These are phyloP conservation scores for Saitoella complicata DNA, from an alignment of 805 yeast genomes.

Conservation along the genomic window DNA sequence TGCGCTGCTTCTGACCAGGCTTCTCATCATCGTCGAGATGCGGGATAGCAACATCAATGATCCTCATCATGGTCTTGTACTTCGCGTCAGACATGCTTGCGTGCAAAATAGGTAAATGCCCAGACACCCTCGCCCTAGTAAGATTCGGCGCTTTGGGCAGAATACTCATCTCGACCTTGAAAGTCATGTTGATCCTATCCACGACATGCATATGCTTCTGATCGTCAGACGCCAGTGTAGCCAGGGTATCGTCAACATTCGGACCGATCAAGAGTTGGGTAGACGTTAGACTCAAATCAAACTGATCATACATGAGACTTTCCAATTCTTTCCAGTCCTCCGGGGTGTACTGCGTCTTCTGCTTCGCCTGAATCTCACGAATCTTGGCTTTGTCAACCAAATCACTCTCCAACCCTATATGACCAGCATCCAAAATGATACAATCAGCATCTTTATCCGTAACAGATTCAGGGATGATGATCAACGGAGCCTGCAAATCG, in stretches of 20 bases:
- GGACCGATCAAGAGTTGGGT: slow-evolving; percentile 77
- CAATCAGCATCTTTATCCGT: slow-evolving; percentile 71
- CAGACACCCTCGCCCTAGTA: slow-evolving; percentile 57
- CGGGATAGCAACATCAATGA: slow-evolving; percentile 59
- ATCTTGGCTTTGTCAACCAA: slow-evolving; percentile 55
- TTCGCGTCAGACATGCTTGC: slow-evolving; percentile 76
- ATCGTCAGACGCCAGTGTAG: slow-evolving; percentile 9
- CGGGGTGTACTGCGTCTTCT: slow-evolving; percentile 36
- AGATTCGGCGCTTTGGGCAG: slow-evolving; percentile 63
- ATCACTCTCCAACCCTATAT: slow-evolving; percentile 68
- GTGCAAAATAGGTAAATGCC: slow-evolving; percentile 54
- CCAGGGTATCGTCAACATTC: slow-evolving; percentile 56
- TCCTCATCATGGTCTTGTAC: slow-evolving; percentile 70
- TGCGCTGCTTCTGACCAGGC: background rate
- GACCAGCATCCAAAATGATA: slow-evolving; percentile 89
- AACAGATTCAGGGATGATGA: slow-evolving; percentile 73
- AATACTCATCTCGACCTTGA: slow-evolving; percentile 67
- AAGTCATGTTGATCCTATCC: slow-evolving; percentile 58
- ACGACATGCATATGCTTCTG: slow-evolving; percentile 44
- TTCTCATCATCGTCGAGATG: slow-evolving; percentile 15
- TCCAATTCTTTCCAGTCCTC: slow-evolving; percentile 65
- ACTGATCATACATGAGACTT: slow-evolving; percentile 78
- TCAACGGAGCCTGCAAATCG: slow-evolving; percentile 86
- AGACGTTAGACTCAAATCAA: slow-evolving; percentile 57
- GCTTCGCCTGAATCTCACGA: slow-evolving; percentile 45